Conservation (phyloP, 257 asterid genomes). For the Craterostigma plantagineum region DNA sequence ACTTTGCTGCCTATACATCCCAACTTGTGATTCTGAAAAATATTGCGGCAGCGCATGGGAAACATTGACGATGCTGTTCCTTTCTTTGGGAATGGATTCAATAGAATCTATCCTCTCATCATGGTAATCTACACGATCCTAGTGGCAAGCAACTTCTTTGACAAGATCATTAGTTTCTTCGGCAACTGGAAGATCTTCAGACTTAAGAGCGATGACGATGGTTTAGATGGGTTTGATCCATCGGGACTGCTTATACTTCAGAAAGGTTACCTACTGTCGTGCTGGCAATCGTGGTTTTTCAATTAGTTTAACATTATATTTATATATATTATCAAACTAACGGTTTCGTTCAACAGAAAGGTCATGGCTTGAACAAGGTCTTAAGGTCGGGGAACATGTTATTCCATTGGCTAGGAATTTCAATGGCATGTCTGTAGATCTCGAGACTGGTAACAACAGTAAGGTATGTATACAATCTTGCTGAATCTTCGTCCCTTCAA, state of each 20-base stretch:
- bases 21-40: neutral
- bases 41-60: slow-evolving; percentile 78
- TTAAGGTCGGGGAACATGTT: slow-evolving; percentile 85
- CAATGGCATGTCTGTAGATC: slow-evolving; percentile 68
- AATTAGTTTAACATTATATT: neutral
- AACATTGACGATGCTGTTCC: slow-evolving; percentile 82
- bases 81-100: slow-evolving; percentile 82
- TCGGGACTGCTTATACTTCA: slow-evolving; percentile 88
- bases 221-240: slow-evolving; percentile 86
- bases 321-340: neutral
- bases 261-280: slow-evolving; percentile 34
- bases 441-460: slow-evolving; percentile 20
- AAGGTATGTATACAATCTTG: neutral
- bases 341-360: slow-evolving; percentile 32
- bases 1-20: no score
- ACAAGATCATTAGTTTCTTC: slow-evolving; percentile 67
- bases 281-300: neutral
- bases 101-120: slow-evolving; percentile 88
- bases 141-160: slow-evolving; percentile 91
- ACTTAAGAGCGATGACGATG: slow-evolving; percentile 61
- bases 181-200: slow-evolving; percentile 88
- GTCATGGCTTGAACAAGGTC: slow-evolving; percentile 87
- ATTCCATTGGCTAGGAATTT: slow-evolving; percentile 93
- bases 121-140: slow-evolving; percentile 87
- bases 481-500: neutral